Percentiles rank a stretch among this genome's conserved stretches.
Evolutionary conservation across 2,329 filamentous ascomycete genomes (phyloP).

Genomic region (Phoma sp.): DNA sequence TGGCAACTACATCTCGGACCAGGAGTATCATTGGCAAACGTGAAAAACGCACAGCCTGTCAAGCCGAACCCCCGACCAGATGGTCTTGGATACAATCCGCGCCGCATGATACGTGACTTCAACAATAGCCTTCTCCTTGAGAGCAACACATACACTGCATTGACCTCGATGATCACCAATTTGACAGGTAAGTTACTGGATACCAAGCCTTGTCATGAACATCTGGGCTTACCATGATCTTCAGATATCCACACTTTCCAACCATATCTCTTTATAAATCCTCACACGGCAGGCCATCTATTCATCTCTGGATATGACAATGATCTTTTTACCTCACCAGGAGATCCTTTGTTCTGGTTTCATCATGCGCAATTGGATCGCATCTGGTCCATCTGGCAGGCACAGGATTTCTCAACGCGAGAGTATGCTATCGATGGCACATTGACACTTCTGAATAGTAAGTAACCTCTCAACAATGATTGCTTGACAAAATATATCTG

Average conservation of each 20-base stretch:
- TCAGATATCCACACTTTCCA: no score
- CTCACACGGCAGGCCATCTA: constrained; percentile 48
- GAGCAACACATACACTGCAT: not conserved
- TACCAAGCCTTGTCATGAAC: constrained; percentile 3
- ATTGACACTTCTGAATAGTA: constrained; percentile 50
- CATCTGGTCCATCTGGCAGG: constrained; percentile 57
- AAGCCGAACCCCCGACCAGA: no score
- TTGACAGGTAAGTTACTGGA: no score
- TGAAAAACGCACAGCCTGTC: constrained; percentile 3
- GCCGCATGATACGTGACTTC: constrained; percentile 44
- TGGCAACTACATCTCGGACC: constrained; percentile 34
- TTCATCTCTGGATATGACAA: constrained; percentile 36
- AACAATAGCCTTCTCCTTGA: not conserved
- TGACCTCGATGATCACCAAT: not conserved
- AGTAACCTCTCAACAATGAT: no score
- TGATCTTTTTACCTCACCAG: constrained; percentile 53
- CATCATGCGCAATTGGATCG: constrained; percentile 57
- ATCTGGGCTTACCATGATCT: constrained; percentile 39
- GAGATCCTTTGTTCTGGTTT: constrained; percentile 50
- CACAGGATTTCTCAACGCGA: constrained; percentile 16
- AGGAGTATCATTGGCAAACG: no score
- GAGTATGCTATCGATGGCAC: constrained; percentile 37
- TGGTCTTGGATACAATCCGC: constrained; percentile 28
- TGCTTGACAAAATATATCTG: no score
- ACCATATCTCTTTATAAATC: no score